Evolutionary conservation across 345 rosid species (phyloP), one percentile per base, ranked within the genome.

Genomic region (Boechera stricta): DNA sequence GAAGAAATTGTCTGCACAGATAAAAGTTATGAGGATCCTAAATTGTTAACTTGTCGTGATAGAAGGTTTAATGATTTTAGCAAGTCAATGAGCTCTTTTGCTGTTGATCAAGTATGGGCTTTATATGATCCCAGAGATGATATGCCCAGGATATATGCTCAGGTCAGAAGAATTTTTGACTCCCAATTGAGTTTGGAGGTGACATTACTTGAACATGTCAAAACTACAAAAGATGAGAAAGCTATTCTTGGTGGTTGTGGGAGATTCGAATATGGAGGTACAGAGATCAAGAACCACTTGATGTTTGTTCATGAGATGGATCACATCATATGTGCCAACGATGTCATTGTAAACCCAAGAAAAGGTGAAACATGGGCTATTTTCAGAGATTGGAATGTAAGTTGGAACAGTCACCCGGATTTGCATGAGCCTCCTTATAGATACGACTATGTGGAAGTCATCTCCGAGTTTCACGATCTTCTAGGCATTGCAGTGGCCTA

Each of bases 341-440:
- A 35, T 74, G 7, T 74, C 77, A 69, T 91, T 28, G 82, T 74
- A 21, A 44, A 88, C 78, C 98, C 94, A 67, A 77, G 79, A 71
- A 82, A 79, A 65, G 94, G 92, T 11, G 97, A 93, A 83, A 86
- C 81, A 44, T 91, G 97, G 98, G 92, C 96, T 51, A 82, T 91
- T 57, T 91, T 84, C 67, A 90, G 75, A 83, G 82, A 85, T 29
- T 87, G 97, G 97, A 70, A 88, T 71, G 45, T 35, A 11, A 82
- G 69, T 48, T 83, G 84, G 67, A 84, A 83, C 76, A 57, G 32
- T 52, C 53, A 62, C 10, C 47, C 5, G 1, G 42, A 52, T 7
- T n/a, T 51, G 1, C 44, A 28, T 2, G 70, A 66, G 49, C 81
- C 86, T 38, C 84, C 90, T 13, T 85, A 76, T 53, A 69, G 69